Evolutionary conservation across 495 filamentous ascomycete species (phyloP).

Genomic region (Penicillium turbatum): DNA sequence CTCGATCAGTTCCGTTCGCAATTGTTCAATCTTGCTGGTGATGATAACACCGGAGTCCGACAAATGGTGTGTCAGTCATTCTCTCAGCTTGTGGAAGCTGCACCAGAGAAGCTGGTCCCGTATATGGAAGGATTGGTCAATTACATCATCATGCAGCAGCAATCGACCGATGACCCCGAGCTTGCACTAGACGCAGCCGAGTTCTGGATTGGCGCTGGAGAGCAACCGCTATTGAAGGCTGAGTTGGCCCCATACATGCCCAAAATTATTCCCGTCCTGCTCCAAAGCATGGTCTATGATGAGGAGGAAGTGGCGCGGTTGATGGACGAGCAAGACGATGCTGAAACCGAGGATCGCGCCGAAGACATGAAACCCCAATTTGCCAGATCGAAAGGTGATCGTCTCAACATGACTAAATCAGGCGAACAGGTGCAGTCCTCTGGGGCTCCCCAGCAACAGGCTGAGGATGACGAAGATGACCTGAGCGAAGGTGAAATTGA

Average conservation of each 20-base stretch:
- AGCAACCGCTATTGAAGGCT: slow-evolving; percentile 72
- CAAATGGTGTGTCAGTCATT: slow-evolving; percentile 91
- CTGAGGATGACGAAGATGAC: slow-evolving; percentile 59
- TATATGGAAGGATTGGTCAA: slow-evolving; percentile 86
- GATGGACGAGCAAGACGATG: slow-evolving; percentile 80
- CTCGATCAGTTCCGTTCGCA: slow-evolving; percentile 77
- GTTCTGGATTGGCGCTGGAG: slow-evolving; percentile 93
- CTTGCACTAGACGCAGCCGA: slow-evolving; percentile 92
- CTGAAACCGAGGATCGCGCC: slow-evolving; percentile 82
- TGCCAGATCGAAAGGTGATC: slow-evolving; percentile 65
- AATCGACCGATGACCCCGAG: slow-evolving; percentile 78
- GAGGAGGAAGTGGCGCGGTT: slow-evolving; percentile 86
- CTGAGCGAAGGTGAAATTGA: slow-evolving; percentile 88
- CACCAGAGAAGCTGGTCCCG: slow-evolving; percentile 83
- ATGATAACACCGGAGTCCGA: slow-evolving; percentile 71
- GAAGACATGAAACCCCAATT: slow-evolving; percentile 94
- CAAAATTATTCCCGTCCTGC: slow-evolving; percentile 84
- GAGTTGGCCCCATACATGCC: slow-evolving; percentile 70
- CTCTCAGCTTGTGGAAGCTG: slow-evolving; percentile 84
- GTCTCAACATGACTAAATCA: slow-evolving; percentile 44
- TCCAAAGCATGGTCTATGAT: slow-evolving; percentile 94
- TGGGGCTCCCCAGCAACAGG: slow-evolving; percentile 45
- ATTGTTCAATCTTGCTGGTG: slow-evolving; percentile 74
- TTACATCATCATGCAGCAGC: slow-evolving; percentile 88
- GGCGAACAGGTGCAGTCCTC: slow-evolving; percentile 39